These are phyloP conservation scores for Zanthoxylum bungeanum DNA, from an alignment of 345 rosid species.

Conservation along the genomic window DNA sequence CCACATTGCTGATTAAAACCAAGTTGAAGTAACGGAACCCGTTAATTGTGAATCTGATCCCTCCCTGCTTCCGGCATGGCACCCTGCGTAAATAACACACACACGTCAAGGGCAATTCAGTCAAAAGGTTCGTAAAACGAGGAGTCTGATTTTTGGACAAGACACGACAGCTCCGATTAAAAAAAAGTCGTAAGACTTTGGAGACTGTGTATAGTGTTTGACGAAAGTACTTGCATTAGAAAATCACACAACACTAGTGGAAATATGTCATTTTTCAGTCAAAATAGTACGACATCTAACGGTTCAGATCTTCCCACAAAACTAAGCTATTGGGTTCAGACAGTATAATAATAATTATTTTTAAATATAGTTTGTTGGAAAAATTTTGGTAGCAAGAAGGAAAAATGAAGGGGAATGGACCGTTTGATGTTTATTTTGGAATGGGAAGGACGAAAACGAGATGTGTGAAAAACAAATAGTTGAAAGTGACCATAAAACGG, in stretches of 20 bases:
- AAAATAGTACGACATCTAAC: neutral
- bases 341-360: too few relatives aligned
- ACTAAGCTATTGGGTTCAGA: too few relatives aligned
- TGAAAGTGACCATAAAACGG: conserved; percentile 3
- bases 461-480: neutral
- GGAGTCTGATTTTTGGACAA: neutral
- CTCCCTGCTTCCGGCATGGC: conserved; percentile 48
- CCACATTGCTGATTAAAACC: conserved; percentile 49
- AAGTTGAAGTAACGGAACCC: conserved; percentile 57
- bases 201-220: neutral
- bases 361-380: neutral
- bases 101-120: neutral
- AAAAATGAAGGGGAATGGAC: neutral
- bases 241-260: neutral
- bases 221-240: neutral
- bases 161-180: neutral
- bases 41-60: conserved; percentile 54
- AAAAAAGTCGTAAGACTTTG: neutral
- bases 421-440: neutral
- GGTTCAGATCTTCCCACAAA: neutral
- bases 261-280: neutral
- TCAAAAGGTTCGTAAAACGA: neutral
- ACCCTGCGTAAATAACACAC: conserved; percentile 20
- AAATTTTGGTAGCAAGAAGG: neutral
- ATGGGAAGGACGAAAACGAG: neutral